phyloP scores from a whole-genome alignment of 139 green algal genomes.

The Tetradesmus obliquus region DNA sequence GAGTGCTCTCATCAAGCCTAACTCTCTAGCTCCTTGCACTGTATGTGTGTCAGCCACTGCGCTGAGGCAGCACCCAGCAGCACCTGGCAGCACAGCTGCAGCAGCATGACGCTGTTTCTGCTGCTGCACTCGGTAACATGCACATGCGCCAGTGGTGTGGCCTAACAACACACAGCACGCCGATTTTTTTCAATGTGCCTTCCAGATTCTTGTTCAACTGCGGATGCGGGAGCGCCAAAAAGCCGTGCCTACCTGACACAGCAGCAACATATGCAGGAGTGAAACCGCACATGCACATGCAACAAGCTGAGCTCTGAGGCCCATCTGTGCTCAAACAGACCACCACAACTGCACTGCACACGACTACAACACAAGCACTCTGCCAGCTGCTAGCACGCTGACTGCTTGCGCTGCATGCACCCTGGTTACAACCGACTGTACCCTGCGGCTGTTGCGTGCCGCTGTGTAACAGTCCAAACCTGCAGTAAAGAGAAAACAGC shows the following conservation, averaged over 20 bases:
- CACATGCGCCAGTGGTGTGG: neutral
- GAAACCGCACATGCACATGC: neutral
- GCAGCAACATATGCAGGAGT: neutral
- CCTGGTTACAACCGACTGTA: neutral
- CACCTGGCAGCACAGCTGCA: too few relatives aligned
- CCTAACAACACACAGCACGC: neutral
- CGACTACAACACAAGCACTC: too few relatives aligned
- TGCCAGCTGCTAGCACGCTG: too few relatives aligned
- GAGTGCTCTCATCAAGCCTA: neutral
- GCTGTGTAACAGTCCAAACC: neutral
- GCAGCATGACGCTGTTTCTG: neutral
- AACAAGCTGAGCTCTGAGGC: neutral
- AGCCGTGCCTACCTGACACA: neutral
- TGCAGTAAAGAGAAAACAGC: neutral
- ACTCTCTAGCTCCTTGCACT: neutral
- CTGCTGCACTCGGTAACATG: neutral
- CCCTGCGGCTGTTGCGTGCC: too few relatives aligned
- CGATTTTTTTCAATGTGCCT: neutral
- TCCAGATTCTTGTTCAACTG: neutral
- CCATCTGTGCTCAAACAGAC: neutral
- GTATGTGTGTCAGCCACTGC: neutral
- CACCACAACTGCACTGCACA: neutral
- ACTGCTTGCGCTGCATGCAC: too few relatives aligned
- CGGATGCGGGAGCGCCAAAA: neutral
- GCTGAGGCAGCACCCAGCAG: too few relatives aligned